Conservation (phyloP, 148 eudicot genomes). For the Rhododendron molle region DNA sequence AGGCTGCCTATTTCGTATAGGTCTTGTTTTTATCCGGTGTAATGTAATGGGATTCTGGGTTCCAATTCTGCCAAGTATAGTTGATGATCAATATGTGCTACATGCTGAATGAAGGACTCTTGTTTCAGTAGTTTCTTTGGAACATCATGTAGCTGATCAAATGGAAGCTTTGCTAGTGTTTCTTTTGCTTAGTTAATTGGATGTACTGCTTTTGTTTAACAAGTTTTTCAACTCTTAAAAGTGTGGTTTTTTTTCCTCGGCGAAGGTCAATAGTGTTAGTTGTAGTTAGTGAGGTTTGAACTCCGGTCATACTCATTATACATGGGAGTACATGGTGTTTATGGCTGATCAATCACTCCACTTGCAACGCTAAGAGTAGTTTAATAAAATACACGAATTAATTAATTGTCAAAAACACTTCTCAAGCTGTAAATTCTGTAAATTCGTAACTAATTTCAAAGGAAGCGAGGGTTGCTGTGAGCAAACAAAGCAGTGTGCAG, state of each 20-base stretch:
- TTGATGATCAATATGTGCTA: not conserved
- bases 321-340: too few species aligned
- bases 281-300: too few species aligned
- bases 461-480: too few species aligned
- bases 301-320: too few species aligned
- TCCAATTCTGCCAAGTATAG: not conserved
- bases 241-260: too few species aligned
- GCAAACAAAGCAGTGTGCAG: too few species aligned
- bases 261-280: too few species aligned
- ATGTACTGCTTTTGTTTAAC: not conserved
- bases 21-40: not conserved
- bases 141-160: not conserved
- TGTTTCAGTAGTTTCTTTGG: not conserved
- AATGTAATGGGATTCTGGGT: constrained; percentile 5
- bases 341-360: too few species aligned
- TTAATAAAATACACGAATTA: too few species aligned
- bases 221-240: not conserved
- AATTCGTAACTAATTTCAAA: too few species aligned
- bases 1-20: not conserved
- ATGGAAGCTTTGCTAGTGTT: not conserved
- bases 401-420: too few species aligned
- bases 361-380: not conserved
- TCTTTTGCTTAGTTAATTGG: not conserved
- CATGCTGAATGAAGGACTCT: not conserved
- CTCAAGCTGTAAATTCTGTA: too few species aligned